phyloP scores from a whole-genome alignment of 495 filamentous ascomycete genomes.

The Lentithecium fluviatile region DNA sequence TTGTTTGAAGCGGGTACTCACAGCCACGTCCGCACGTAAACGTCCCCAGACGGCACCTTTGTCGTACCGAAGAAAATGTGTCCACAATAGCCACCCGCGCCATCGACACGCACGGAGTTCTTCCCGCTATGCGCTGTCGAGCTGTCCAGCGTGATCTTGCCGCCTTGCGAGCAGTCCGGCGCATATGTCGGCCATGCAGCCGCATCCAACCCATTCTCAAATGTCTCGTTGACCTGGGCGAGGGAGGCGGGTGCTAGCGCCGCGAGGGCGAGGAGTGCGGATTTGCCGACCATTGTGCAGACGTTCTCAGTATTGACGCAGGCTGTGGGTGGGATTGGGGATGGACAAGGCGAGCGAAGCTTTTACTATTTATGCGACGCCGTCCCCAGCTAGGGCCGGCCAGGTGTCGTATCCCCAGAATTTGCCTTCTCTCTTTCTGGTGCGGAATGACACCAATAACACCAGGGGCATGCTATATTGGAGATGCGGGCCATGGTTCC shows the following conservation, averaged over 20 bases:
- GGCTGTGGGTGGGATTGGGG: slow-evolving; percentile 30
- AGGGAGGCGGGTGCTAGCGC: slow-evolving; percentile 48
- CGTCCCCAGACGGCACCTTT: slow-evolving; percentile 53
- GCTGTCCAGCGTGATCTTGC: slow-evolving; percentile 54
- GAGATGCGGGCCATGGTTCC: slow-evolving; percentile 4
- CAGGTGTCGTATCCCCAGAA: slow-evolving; percentile 3
- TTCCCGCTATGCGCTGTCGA: slow-evolving; percentile 53
- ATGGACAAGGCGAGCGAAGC: slow-evolving; percentile 22
- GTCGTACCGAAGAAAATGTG: slow-evolving; percentile 61
- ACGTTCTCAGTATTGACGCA: too few species aligned
- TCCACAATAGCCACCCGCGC: slow-evolving; percentile 57
- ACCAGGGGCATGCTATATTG: too few species aligned
- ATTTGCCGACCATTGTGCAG: slow-evolving; percentile 48
- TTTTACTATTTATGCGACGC: slow-evolving; percentile 24
- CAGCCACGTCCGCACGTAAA: slow-evolving; percentile 56
- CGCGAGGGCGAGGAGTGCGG: slow-evolving; percentile 49
- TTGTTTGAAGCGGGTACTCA: too few species aligned
- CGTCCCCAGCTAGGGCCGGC: slow-evolving; percentile 13
- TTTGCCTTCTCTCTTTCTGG: neutral
- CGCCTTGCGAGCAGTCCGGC: slow-evolving; percentile 57
- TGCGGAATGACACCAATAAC: slow-evolving; percentile 3
- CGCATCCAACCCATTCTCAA: slow-evolving; percentile 56
- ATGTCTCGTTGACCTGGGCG: slow-evolving; percentile 53
- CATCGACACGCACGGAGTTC: slow-evolving; percentile 55
- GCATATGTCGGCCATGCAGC: slow-evolving; percentile 57